A percentile compares a stretch with the other conserved stretches of the same genome.
These are phyloP conservation scores for Scolecobasidium constrictum DNA, from an alignment of 2,329 filamentous ascomycete genomes.

Conservation along the genomic window DNA sequence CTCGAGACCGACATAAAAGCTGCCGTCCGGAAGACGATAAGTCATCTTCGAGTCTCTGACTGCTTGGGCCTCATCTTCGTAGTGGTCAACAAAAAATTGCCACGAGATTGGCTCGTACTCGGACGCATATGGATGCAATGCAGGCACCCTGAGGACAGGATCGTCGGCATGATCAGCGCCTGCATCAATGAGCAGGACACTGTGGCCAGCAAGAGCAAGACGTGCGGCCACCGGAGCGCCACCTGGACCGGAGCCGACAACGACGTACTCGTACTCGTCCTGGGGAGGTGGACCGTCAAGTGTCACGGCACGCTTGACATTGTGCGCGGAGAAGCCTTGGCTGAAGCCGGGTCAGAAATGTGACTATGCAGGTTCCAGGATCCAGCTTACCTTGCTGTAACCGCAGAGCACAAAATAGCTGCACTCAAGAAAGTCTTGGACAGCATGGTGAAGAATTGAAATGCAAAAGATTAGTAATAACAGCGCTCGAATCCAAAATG, in stretches of 20 bases:
- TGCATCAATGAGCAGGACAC: conserved; percentile 50
- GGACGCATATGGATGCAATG: conserved; percentile 41
- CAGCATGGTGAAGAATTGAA: no score
- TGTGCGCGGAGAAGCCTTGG: no score
- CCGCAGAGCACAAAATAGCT: no score
- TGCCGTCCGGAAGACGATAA: conserved; percentile 26
- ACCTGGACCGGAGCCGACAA: conserved; percentile 50
- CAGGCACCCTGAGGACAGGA: conserved; percentile 39
- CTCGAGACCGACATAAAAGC: conserved; percentile 25
- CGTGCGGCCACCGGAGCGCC: conserved; percentile 48
- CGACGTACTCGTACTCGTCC: conserved; percentile 40
- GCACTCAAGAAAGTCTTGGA: no score
- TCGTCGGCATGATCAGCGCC: conserved; percentile 45
- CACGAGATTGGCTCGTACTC: conserved; percentile 47
- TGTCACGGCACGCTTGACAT: no score
- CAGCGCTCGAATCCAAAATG: no score
- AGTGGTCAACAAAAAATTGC: conserved; percentile 56
- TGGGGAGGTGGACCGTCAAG: conserved; percentile 27
- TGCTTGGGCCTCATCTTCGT: conserved; percentile 42
- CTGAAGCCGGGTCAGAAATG: no score
- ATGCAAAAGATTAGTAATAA: no score
- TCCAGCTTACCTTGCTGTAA: no score
- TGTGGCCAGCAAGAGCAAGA: conserved; percentile 48
- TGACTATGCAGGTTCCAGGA: no score
- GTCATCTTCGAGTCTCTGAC: conserved; percentile 48